These are phyloP conservation scores for Colletotrichum cereale DNA, from an alignment of 2,329 filamentous ascomycete species.

Conservation along the genomic window DNA sequence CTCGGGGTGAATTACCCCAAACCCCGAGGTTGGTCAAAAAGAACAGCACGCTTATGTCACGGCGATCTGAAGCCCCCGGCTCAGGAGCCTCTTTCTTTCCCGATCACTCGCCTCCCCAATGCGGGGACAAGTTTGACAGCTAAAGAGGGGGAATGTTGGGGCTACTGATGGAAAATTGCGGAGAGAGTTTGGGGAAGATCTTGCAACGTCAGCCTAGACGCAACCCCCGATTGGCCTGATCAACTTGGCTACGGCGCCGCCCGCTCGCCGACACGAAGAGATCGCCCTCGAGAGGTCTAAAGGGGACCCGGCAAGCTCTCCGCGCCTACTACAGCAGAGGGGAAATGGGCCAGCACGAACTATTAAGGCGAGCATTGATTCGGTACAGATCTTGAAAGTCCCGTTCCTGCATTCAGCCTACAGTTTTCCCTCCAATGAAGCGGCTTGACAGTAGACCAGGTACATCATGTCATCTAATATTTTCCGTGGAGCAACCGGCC, in stretches of 20 bases:
- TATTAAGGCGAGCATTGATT: slow-evolving; percentile 22
- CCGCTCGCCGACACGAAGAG: slow-evolving; percentile 15
- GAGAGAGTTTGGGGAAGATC: slow-evolving; percentile 32
- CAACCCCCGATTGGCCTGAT: background rate
- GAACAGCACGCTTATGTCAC: background rate
- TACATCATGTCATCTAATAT: slow-evolving; percentile 16
- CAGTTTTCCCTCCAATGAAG: slow-evolving; percentile 38
- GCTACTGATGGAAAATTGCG: slow-evolving; percentile 10
- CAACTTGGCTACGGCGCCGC: slow-evolving; percentile 15
- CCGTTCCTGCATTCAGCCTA: slow-evolving; percentile 23
- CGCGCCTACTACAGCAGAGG: background rate
- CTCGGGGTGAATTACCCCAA: slow-evolving; percentile 31
- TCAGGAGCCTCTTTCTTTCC: background rate
- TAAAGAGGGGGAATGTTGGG: slow-evolving; percentile 14
- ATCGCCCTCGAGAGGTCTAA: background rate
- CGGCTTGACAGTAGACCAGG: background rate
- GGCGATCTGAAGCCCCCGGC: slow-evolving; percentile 20
- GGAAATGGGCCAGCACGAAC: background rate
- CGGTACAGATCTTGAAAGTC: background rate
- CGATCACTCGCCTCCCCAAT: slow-evolving; percentile 6
- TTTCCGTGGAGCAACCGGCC: slow-evolving; percentile 19
- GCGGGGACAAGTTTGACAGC: slow-evolving; percentile 5
- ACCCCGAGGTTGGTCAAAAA: slow-evolving; percentile 22
- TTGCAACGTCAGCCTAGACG: slow-evolving; percentile 17
- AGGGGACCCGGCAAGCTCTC: background rate